Base-by-base conservation (phyloP, 2,329 filamentous ascomycete species). In the Clonostachys sp. region DNA sequence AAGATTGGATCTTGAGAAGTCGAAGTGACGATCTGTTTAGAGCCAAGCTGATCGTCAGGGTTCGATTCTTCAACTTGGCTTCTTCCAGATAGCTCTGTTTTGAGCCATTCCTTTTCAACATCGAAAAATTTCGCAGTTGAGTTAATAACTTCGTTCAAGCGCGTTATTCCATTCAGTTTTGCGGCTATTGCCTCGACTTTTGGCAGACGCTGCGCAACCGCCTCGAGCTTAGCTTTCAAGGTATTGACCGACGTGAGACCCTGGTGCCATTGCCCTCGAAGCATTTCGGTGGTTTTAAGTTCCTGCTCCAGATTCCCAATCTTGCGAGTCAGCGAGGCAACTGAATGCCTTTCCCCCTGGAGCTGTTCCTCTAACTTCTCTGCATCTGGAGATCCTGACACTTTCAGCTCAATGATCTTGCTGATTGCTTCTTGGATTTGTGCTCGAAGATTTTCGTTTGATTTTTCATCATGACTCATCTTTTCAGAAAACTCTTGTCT, bases 161-260 rank as follows among this genome's bases (percentile, higher is more conserved):
- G 42, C 5, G 13, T 34, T 13, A 48, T 45, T 13, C 18, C 18
- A 12, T 45, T 43, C 6, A 48, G 39, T 42, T 45, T 48, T 14
- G 47, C 42, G 12, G 47, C 47, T 13, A 45, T 36, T 12, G 18
- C 34, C 17, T 48, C 47, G n/a, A 48, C 43, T 30, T 39, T 41
- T 18, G 47, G 47, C 6, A 48, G 24, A 16, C 47, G 42, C 6
- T 41, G 42, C 14, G 36, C 7, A 39, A 30, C 39, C 7, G 38
- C 45, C 14, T 38, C 34, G 12, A 48, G 30, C 20, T 48, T 35
- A 17, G 41, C 34, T 10, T 41, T 34, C 14, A 48, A 14, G 7
- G 42, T 38, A 30, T 48, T 38, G 16, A 48, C 30, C 6, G 17
- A 18, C 4, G 30, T 13, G 16, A 48, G 38, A 20, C 44, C 36